Base-by-base conservation (phyloP, 805 yeast genomes). In the Grigorovia yakushimaensis region DNA sequence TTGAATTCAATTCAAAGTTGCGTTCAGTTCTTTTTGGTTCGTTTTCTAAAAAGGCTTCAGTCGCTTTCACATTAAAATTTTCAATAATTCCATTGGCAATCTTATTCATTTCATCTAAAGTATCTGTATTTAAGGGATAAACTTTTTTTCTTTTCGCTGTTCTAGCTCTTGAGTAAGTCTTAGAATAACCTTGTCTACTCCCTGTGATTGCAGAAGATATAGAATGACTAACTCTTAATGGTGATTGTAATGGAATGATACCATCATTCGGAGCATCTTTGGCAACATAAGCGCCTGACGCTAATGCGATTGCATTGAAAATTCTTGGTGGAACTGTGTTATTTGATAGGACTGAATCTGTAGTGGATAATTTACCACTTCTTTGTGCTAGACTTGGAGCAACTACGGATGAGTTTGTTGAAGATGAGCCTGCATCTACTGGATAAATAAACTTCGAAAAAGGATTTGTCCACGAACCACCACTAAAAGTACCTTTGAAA, bases 381-480 rank as follows among this genome's bases (percentile, higher is more conserved):
- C 24, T 33, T n/a, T 22, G n/a, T 17, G 44, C 11, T 24, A 39
- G 15, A 15, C n/a, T 37, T 4, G 45, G 10, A 10, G 36, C 21
- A 7, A 46, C 27, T 8, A 40, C n/a, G 27, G 44, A 39, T 11
- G 38, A 38, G 9, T 24, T 24, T 24, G 27, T 24, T 10, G 33
- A 15, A 27, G 33, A 27, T 17, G 21, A 9, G 13, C 27, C 41
- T 5, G 42, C 5, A 13, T 42, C 46, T 13, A 46, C 50, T 4
- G 52, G 46, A 17, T 56, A 43, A 33, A 53, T 48, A 19, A 51
- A 48, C 21, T 50, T 47, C 53, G 78, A 76, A 53, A 82, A 81
- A 22, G 85, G 86, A 55, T 82, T 83, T 43, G 77, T 74, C 82
- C 88, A 84, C 50, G 81, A 80, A n/a, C 89, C 91, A 17, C 88